These are phyloP conservation scores for Persicaria maculosa DNA, from an alignment of 148 eudicot species.

Conservation along the genomic window DNA sequence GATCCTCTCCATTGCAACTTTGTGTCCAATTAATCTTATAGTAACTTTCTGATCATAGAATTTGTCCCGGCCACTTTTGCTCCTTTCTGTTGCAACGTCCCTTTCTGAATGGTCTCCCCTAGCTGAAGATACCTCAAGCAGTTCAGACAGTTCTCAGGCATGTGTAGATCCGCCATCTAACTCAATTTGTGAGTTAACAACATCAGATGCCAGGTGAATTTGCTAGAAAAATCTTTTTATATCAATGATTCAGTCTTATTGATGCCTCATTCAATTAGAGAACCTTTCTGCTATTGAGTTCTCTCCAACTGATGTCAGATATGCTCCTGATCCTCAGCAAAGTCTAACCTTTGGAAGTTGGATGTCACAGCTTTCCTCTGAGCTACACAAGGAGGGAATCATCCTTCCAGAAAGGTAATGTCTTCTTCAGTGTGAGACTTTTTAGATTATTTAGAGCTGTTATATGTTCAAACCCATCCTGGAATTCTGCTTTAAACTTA, in stretches of 20 bases:
- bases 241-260: background rate
- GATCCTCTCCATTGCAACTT: background rate
- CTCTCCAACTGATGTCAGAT: slow-evolving; percentile 16
- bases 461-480: background rate
- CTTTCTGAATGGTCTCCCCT: slow-evolving; percentile 29
- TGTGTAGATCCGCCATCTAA: slow-evolving; percentile 20
- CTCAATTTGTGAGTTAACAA: slow-evolving; percentile 15
- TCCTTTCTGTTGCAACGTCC: slow-evolving; percentile 41
- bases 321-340: slow-evolving; percentile 18
- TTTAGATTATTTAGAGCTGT: background rate
- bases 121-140: slow-evolving; percentile 26
- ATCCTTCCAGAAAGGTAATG: slow-evolving; percentile 48
- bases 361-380: slow-evolving; percentile 34
- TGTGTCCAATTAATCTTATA: background rate
- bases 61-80: slow-evolving; percentile 49
- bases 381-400: slow-evolving; percentile 53
- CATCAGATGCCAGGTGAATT: slow-evolving; percentile 33
- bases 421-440: background rate
- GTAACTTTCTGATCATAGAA: slow-evolving; percentile 26
- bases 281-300: background rate
- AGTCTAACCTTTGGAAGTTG: slow-evolving; percentile 23
- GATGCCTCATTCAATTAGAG: background rate
- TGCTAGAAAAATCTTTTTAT: background rate
- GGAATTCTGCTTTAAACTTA: background rate
- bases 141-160: slow-evolving; percentile 25